Conservation (phyloP, 2,329 filamentous ascomycete species). For the Bipolaris gigantea region DNA sequence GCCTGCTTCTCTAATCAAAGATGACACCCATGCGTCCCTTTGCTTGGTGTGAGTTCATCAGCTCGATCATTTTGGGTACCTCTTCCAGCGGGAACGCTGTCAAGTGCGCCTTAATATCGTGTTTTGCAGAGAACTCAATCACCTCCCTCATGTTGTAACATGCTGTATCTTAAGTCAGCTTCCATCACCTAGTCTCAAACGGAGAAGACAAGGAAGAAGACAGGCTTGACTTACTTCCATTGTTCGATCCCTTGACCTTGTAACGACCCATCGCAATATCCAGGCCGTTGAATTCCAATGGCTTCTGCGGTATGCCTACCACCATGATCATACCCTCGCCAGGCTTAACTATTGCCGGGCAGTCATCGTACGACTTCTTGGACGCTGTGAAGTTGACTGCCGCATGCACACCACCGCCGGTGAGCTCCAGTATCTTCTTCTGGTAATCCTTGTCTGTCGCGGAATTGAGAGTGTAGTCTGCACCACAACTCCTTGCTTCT, state of each 20-base stretch:
- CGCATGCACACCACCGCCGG: conserved; percentile 34
- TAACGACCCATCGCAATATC: conserved; percentile 37
- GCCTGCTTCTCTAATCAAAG: conserved; percentile 18
- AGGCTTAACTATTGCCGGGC: conserved; percentile 35
- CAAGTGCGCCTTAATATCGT: conserved; percentile 37
- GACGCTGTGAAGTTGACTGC: conserved; percentile 39
- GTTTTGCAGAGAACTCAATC: conserved; percentile 41
- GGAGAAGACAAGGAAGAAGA: not conserved
- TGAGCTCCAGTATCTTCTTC: conserved; percentile 34
- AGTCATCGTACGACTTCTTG: conserved; percentile 40
- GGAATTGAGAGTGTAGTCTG: conserved; percentile 39
- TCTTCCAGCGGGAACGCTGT: conserved; percentile 36
- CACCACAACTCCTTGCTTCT: conserved; percentile 36
- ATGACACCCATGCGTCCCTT: conserved; percentile 38
- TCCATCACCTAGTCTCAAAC: not conserved
- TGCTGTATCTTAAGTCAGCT: conserved; percentile 50
- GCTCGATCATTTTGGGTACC: conserved; percentile 40
- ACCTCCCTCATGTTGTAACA: conserved; percentile 40
- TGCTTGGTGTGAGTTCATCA: conserved; percentile 39
- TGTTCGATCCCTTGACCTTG: conserved; percentile 36
- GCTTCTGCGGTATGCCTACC: conserved; percentile 38
- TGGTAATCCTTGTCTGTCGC: conserved; percentile 33
- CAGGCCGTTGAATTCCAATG: conserved; percentile 36
- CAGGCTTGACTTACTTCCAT: conserved; percentile 32
- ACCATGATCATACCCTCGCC: conserved; percentile 40